Evolutionary conservation across 2,329 filamentous ascomycete genomes (phyloP), one percentile per base, ranked within the genome.

Genomic region (Rhynchosporium secalis): DNA sequence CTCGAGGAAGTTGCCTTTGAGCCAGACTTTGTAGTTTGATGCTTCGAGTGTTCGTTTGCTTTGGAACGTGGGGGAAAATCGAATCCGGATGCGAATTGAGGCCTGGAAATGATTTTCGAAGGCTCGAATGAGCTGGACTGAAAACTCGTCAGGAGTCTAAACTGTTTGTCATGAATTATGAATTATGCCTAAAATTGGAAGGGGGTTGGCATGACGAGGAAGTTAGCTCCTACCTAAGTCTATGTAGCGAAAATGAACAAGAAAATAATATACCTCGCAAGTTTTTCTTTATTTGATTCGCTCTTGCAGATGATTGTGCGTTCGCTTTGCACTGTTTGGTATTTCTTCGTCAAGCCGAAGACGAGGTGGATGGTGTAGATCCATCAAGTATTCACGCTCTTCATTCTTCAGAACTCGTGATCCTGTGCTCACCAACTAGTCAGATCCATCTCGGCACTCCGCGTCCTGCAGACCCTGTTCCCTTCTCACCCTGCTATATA

Each of bases 1-100:
- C 58, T 72, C 70, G n/a, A 68, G 70, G 43, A 72, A 72, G 45
- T 61, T 74, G 54, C 68, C 65, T 10, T 62, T 74, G 38, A 72
- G 65, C 36, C 64, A 63, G 36, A 54, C 36, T n/a, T 66, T 73
- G 58, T 62, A 56, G n/a, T 51, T 43, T 15, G 31, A 4, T 45
- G 5, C 5, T 15, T 36, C n/a, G 13, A 20, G 36, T 41, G 33
- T 41, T 41, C 20, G 31, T 38, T 31, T 3, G 4, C 28, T 29
- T 40, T 49, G n/a, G 31, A n/a, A 52, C 10, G 45, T 4, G 28
- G n/a, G 48, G 31, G 28, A 28, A 13, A 41, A 26, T 26, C 47
- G 10, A 20, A 20, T 20, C 8, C 38, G 20, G 20, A 1, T 10
- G 7, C n/a, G 20, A 12, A 54, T 5, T 2, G 36, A 33, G 26